phyloP scores from a whole-genome alignment of 2,329 filamentous ascomycete species.

The Cercospora zeina region DNA sequence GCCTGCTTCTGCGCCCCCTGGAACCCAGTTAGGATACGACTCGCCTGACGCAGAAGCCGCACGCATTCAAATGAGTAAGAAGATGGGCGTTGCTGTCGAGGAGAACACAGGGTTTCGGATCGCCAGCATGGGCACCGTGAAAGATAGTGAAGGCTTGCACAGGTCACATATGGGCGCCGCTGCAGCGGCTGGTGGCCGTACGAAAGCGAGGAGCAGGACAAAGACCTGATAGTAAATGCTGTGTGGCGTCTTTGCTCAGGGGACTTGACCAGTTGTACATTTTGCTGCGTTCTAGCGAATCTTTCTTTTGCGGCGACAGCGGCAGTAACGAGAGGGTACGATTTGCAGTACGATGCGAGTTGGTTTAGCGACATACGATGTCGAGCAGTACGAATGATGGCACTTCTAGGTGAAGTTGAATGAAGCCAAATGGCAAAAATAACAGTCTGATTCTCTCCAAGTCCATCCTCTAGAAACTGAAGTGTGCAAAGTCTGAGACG shows the following conservation, averaged over 20 bases:
- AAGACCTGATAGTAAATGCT: slow-evolving; percentile 11
- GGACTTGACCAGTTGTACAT: neutral
- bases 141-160: slow-evolving; percentile 31
- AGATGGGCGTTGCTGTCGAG: slow-evolving; percentile 35
- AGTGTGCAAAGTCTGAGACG: too few relatives aligned
- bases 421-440: neutral
- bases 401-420: neutral
- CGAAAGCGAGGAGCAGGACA: slow-evolving; percentile 7
- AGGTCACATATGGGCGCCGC: slow-evolving; percentile 15
- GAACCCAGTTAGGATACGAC: slow-evolving; percentile 43
- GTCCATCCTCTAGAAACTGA: too few relatives aligned
- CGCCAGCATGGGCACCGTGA: slow-evolving; percentile 37
- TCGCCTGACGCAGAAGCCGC: slow-evolving; percentile 37
- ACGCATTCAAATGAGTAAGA: slow-evolving; percentile 37
- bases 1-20: slow-evolving; percentile 27
- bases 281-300: slow-evolving; percentile 11
- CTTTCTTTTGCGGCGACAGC: neutral
- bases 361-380: neutral
- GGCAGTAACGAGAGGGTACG: neutral
- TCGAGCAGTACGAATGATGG: neutral
- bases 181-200: slow-evolving; percentile 14
- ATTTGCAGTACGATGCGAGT: neutral
- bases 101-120: slow-evolving; percentile 33
- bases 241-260: neutral
- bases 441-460: too few relatives aligned